Percentiles rank a stretch among this genome's conserved stretches.
phyloP scores from a whole-genome alignment of 805 yeast species.

The Nadsonia fulvescens region DNA sequence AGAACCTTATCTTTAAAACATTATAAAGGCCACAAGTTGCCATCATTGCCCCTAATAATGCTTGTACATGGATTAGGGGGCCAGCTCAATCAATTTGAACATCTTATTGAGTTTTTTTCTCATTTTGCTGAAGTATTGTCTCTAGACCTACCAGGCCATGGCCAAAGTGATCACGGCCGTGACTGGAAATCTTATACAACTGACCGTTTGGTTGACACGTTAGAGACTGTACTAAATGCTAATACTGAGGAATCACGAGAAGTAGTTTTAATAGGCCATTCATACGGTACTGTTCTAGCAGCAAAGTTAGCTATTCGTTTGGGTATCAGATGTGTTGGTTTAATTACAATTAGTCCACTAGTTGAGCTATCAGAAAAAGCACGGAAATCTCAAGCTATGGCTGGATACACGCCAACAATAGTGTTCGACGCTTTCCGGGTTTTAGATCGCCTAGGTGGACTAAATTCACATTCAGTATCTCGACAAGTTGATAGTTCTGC shows the following conservation, averaged over 20 bases:
- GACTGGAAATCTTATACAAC: slow-evolving; percentile 23
- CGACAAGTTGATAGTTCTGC: slow-evolving; percentile 27
- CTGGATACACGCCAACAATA: slow-evolving; percentile 14
- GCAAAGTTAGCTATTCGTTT: slow-evolving; percentile 24
- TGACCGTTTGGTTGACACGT: slow-evolving; percentile 22
- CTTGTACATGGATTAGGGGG: slow-evolving; percentile 88
- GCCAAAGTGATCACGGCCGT: slow-evolving; percentile 20
- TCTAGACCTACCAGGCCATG: slow-evolving; percentile 81
- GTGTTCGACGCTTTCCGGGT: slow-evolving; percentile 38
- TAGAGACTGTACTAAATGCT: slow-evolving; percentile 21
- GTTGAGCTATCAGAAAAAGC: slow-evolving; percentile 9
- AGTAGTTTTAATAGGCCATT: slow-evolving; percentile 39
- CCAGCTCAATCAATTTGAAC: slow-evolving; percentile 69
- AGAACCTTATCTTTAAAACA: slow-evolving; percentile 14
- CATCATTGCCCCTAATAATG: slow-evolving; percentile 36
- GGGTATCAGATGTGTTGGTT: slow-evolving; percentile 15
- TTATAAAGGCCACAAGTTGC: slow-evolving; percentile 14
- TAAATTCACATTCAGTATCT: slow-evolving; percentile 39
- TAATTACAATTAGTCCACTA: slow-evolving; percentile 21
- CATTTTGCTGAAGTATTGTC: slow-evolving; percentile 48
- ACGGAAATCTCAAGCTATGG: slow-evolving; percentile 9
- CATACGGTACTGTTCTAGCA: slow-evolving; percentile 50
- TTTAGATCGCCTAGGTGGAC: slow-evolving; percentile 45
- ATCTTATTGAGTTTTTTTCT: slow-evolving; percentile 41
- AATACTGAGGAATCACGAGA: slow-evolving; percentile 19